Conservation (phyloP, 371 early-diverging fungal genomes). For the Nematocida ausubeli region DNA sequence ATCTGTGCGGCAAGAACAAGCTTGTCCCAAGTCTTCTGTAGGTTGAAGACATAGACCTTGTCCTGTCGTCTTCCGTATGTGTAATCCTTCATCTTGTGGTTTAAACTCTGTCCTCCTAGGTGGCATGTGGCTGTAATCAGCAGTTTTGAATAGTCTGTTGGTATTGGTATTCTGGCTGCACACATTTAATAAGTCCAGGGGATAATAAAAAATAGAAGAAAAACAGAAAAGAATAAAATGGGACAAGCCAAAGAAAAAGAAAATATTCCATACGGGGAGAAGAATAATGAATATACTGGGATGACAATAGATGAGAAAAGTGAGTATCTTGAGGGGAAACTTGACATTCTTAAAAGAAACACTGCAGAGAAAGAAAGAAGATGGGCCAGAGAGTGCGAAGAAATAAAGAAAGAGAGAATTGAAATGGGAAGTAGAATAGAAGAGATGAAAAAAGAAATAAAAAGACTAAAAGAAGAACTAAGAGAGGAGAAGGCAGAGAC, state of each 20-base stretch:
- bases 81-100: conserved; percentile 64
- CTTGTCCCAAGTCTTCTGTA: conserved; percentile 98
- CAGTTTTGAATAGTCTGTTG: conserved; percentile 63
- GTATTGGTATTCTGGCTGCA: conserved; percentile 59
- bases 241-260: background rate
- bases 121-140: conserved; percentile 63
- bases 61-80: conserved; percentile 63
- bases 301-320: conserved; percentile 3
- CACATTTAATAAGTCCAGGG: conserved; percentile 53
- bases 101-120: conserved; percentile 64
- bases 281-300: background rate
- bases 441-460: conserved; percentile 17
- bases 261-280: background rate
- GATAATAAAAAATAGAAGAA: conserved; percentile 43
- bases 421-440: background rate
- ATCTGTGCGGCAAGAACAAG: conserved; percentile 92
- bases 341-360: background rate
- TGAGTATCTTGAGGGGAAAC: conserved; percentile 11
- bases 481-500: conserved; percentile 15
- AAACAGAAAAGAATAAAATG: conserved; percentile 16
- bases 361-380: background rate
- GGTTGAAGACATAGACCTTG: conserved; percentile 77
- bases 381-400: background rate
- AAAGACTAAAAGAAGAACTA: conserved; percentile 11
- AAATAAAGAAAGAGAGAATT: background rate